Evolutionary conservation across 2,329 filamentous ascomycete genomes (phyloP).

Genomic region (Aspergillus novoparasiticus): DNA sequence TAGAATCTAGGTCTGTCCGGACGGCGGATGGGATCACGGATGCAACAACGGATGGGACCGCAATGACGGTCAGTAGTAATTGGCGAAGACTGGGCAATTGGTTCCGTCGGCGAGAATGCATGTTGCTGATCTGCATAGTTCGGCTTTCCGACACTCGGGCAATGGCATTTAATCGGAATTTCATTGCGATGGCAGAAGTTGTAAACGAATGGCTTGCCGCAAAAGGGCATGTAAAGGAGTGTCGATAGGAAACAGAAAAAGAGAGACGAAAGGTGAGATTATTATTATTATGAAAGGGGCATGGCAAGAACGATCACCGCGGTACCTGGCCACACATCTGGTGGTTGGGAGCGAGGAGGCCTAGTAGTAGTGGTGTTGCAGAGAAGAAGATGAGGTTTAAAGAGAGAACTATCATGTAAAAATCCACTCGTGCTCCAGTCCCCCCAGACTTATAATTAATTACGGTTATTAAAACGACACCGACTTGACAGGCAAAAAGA

Average conservation of each 20-base stretch:
- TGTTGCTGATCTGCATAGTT: background rate
- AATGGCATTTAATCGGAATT: background rate
- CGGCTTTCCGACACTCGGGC: background rate
- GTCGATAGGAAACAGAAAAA: background rate
- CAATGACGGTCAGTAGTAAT: conserved; percentile 10
- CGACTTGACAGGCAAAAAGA: background rate
- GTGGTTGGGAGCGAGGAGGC: background rate
- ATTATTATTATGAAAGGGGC: background rate
- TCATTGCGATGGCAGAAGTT: background rate
- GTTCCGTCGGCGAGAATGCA: background rate
- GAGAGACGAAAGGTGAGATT: background rate
- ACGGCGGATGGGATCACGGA: conserved; percentile 7
- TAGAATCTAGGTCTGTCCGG: conserved; percentile 15
- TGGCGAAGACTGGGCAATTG: conserved; percentile 7
- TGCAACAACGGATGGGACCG: conserved; percentile 18
- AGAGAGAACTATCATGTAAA: background rate
- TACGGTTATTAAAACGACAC: background rate
- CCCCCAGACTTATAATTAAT: background rate
- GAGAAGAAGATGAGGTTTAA: background rate
- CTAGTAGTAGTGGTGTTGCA: background rate
- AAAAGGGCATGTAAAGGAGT: background rate
- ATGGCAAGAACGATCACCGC: background rate
- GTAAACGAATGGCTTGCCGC: conserved; percentile 10
- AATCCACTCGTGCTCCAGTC: background rate
- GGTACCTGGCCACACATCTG: conserved; percentile 1